Evolutionary conservation across 495 filamentous ascomycete species (phyloP), one percentile per base, ranked within the genome.

Genomic region (Neurospora sp.): DNA sequence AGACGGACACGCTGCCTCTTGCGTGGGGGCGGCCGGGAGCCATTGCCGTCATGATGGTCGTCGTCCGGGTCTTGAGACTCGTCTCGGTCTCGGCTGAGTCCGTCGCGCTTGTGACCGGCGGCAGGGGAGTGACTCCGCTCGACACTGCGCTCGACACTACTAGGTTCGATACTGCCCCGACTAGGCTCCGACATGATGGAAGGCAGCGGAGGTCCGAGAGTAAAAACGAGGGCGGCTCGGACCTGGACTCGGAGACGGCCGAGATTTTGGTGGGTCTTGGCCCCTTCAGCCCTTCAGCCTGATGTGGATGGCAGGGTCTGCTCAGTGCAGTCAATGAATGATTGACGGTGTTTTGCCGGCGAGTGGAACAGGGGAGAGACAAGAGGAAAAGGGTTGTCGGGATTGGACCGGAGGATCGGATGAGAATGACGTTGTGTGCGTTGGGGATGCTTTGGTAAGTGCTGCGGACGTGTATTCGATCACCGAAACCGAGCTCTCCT

Each of bases 1-100:
- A 87, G 82, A 16, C 85, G 77, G 0, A 87, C 82, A 59, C 85
- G 77, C 78, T 87, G 85, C 7, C 85, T 79, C 76, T 87, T 87
- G 68, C 85, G 74, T 7, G 84, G 79, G 0, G 83, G 84, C 6
- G 77, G 79, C 40, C 78, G 80, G 18, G 76, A 74, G 27, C 76
- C 75, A 11, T 79, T 73, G 14, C 78, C 77, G 20, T 76, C 73
- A 37, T 75, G 75, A 22, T 78, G 59, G 38, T 74, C 73, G 14
- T 78, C 73, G 53, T 73, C 72, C 27, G n/a, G 37, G 37, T 69
- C 38, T 41, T 69, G 35, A 31, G 61, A 68, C 16, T 61, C 39
- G 59, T 16, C 71, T 72, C 72, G 40, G 59, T 70, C 38, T 18
- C 53, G 53, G 53, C 53, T 66, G 53, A 35, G 5, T 41, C 59